Conservation (phyloP, 768 basidiomycete genomes). For the Auricularia heimuer region DNA sequence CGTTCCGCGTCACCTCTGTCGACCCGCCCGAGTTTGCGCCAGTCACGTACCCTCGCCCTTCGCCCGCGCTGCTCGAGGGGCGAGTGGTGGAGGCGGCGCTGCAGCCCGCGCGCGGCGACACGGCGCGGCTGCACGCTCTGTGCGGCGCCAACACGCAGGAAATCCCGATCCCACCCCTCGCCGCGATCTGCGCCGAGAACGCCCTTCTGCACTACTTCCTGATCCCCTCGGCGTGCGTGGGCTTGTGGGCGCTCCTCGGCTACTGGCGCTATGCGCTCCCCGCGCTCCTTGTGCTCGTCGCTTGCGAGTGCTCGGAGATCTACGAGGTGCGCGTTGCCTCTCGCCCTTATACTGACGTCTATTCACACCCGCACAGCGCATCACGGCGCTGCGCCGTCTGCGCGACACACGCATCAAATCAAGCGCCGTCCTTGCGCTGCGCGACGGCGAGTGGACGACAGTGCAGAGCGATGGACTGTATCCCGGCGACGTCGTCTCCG, state of each 20-base stretch:
- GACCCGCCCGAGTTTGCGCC: constrained; percentile 58
- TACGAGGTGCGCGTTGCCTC: constrained; percentile 67
- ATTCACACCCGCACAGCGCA: constrained; percentile 43
- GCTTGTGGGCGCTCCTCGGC: constrained; percentile 94
- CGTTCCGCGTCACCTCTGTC: constrained; percentile 56
- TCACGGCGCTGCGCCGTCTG: constrained; percentile 87
- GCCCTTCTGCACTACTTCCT: constrained; percentile 99
- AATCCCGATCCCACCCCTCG: constrained; percentile 89
- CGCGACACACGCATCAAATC: constrained; percentile 92
- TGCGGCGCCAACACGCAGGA: constrained; percentile 95
- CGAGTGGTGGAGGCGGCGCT: not conserved
- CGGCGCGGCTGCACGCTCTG: constrained; percentile 45
- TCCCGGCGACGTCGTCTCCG: constrained; percentile 81
- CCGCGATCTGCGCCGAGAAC: constrained; percentile 86
- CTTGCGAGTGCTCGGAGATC: constrained; percentile 77
- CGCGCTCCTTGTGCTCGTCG: constrained; percentile 94
- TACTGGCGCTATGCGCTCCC: constrained; percentile 99
- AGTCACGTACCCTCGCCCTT: constrained; percentile 81
- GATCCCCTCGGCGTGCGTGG: constrained; percentile 96
- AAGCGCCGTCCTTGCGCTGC: constrained; percentile 72
- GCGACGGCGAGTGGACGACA: constrained; percentile 70
- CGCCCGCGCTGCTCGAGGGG: constrained; percentile 6
- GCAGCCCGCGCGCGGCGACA: constrained; percentile 46
- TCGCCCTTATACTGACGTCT: not conserved
- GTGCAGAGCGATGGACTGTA: constrained; percentile 80